These are phyloP conservation scores for Volvariella volvacea DNA, from an alignment of 1,284 basidiomycete species.

Conservation along the genomic window DNA sequence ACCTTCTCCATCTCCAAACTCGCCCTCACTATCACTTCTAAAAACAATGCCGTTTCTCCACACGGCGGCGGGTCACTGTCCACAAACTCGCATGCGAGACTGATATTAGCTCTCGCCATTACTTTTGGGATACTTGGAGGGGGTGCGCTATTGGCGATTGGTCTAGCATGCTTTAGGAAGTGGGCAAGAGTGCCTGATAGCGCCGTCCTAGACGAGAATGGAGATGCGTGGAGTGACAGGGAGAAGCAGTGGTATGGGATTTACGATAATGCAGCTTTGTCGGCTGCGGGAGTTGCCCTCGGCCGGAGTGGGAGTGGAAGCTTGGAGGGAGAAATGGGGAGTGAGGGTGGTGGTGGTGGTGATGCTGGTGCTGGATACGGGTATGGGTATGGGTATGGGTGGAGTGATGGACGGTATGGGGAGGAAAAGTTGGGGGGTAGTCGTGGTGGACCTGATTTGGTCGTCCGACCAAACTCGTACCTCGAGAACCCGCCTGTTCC, in stretches of 20 bases:
- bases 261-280: background rate
- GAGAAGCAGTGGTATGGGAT: conserved; percentile 66
- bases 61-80: conserved; percentile 28
- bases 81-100: conserved; percentile 34
- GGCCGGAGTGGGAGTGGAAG: conserved; percentile 21
- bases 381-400: too few relatives aligned
- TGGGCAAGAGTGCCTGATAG: conserved; percentile 52
- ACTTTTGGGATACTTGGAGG: conserved; percentile 59
- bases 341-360: too few relatives aligned
- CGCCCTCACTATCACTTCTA: conserved; percentile 45
- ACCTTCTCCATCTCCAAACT: conserved; percentile 71
- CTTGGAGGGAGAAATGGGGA: conserved; percentile 3
- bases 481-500: conserved; percentile 4
- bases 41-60: conserved; percentile 22
- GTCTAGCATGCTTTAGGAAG: conserved; percentile 48
- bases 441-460: too few relatives aligned
- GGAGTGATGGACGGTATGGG: too few relatives aligned
- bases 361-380: too few relatives aligned
- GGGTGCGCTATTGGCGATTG: conserved; percentile 43
- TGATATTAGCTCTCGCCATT: conserved; percentile 53
- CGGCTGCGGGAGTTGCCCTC: conserved; percentile 11
- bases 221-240: conserved; percentile 48
- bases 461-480: background rate
- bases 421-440: too few relatives aligned
- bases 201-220: conserved; percentile 52